These are phyloP conservation scores for Ganoderma multipileum DNA, from an alignment of 1,284 basidiomycete genomes.

Conservation along the genomic window DNA sequence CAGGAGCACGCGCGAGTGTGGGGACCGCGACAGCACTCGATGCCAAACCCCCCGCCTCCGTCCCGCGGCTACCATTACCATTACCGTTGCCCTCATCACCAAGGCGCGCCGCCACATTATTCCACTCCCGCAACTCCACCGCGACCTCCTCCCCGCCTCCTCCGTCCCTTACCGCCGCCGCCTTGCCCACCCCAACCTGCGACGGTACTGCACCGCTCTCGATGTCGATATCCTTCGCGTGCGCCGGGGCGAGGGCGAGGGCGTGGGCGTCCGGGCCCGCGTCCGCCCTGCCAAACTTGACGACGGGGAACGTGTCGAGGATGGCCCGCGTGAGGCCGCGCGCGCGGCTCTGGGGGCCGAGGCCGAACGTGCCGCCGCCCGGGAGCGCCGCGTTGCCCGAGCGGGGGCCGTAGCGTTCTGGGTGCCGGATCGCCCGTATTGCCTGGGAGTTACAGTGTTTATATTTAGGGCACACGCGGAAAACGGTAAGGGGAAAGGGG, in stretches of 20 bases:
- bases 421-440: slow-evolving; percentile 83
- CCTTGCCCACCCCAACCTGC: not conserved
- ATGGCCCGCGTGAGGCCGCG: slow-evolving; percentile 88
- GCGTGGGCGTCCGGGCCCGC: slow-evolving; percentile 7
- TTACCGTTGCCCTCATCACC: slow-evolving; percentile 14
- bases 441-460: slow-evolving; percentile 57
- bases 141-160: slow-evolving; percentile 18
- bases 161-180: not conserved
- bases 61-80: not conserved
- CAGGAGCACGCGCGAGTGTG: slow-evolving; percentile 6
- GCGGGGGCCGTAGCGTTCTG: slow-evolving; percentile 90
- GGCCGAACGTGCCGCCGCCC: slow-evolving; percentile 34
- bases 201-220: slow-evolving; percentile 33
- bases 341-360: slow-evolving; percentile 70
- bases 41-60: not conserved
- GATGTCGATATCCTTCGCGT: slow-evolving; percentile 46
- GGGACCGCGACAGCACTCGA: not conserved
- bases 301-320: slow-evolving; percentile 91
- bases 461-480: not conserved
- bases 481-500: no score
- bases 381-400: slow-evolving; percentile 44
- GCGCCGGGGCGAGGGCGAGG: slow-evolving; percentile 1
- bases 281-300: slow-evolving; percentile 72
- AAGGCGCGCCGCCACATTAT: slow-evolving; percentile 13
- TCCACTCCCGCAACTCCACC: slow-evolving; percentile 29